phyloP scores from a whole-genome alignment of 78 protist genomes.

The Planoprotostelium fungivorum region DNA sequence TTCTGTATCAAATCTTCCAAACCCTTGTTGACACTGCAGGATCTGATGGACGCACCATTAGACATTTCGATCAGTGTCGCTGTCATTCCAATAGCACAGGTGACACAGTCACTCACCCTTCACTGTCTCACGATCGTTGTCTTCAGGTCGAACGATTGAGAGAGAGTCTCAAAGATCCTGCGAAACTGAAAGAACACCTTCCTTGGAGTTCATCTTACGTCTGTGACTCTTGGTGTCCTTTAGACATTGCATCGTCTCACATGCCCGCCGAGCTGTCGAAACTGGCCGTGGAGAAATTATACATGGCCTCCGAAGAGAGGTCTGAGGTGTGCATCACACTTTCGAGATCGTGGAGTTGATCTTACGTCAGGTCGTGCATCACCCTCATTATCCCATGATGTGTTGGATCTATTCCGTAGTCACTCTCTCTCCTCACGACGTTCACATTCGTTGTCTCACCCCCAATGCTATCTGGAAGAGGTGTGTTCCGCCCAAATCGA shows the following conservation, averaged over 20 bases:
- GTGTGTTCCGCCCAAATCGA: not conserved
- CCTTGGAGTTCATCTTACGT: not conserved
- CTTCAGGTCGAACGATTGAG: not conserved
- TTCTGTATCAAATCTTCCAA: not conserved
- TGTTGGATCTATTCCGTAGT: not conserved
- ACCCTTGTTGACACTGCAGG: not conserved
- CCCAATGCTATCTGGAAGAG: not conserved
- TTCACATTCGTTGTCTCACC: not conserved
- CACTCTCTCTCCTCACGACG: not conserved
- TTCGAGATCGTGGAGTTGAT: not conserved
- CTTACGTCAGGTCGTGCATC: not conserved
- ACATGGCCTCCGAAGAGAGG: not conserved
- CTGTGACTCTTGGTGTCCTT: not conserved
- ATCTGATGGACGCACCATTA: not conserved
- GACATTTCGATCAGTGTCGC: not conserved
- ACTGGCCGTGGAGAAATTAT: not conserved
- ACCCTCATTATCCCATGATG: not conserved
- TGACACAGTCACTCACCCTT: not conserved
- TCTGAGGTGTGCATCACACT: not conserved
- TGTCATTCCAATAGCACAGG: not conserved
- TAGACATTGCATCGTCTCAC: not conserved
- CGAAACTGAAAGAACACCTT: not conserved
- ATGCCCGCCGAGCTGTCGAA: not conserved
- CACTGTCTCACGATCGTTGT: not conserved
- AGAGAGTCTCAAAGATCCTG: not conserved